Evolutionary conservation across 1,284 basidiomycete species (phyloP), one percentile per base, ranked within the genome.

Genomic region (Trichosporon sp.): DNA sequence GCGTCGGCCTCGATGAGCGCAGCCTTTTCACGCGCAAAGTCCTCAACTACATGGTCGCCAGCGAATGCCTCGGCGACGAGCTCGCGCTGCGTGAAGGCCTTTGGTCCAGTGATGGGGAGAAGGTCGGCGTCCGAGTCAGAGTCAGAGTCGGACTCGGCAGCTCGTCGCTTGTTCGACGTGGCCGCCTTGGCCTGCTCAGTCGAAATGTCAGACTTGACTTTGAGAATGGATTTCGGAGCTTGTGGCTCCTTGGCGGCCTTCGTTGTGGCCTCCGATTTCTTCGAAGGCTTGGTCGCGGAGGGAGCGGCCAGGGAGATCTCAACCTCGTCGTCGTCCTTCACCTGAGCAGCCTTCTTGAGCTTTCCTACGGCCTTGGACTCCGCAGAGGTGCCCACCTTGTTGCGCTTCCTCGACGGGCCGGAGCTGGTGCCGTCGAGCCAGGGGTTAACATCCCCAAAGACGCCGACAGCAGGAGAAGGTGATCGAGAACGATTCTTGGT

Each of bases 41-140:
- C 88, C 90, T 93, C 61, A 0, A 95, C 88, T 11, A 98, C 95
- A 73, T 97, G 91, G 78, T 99, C 95, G 1, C 92, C 92, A 0
- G 95, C 95, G 82, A 99, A 99, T 0, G 95, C 96, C 65, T 89
- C 86, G 0, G 93, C 90, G 8, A 99, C 94, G 4, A 99, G 84
- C 69, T 96, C 77, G 88, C 90, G 71, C 85, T 88, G 70, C 87
- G 73, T 70, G 62, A 77, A 77, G 13, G 71, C 70, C 69, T 73
- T 75, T 49, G 75, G 69, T 34, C 74, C 70, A 19, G 71, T 73
- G 46, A 72, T 64, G 54, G 73, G 73, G 67, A 78, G 66, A 40
- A 78, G 62, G 19, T 74, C 76, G 57, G 75, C 70, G 61, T 70
- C 89, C 69, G 86, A 87, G 44, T 74, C 82, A 21, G 59, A 62